Percentiles rank a stretch among this genome's conserved stretches.
Evolutionary conservation across 192 early-diverging fungal genomes (phyloP).

Genomic region (Pilaira anomala): DNA sequence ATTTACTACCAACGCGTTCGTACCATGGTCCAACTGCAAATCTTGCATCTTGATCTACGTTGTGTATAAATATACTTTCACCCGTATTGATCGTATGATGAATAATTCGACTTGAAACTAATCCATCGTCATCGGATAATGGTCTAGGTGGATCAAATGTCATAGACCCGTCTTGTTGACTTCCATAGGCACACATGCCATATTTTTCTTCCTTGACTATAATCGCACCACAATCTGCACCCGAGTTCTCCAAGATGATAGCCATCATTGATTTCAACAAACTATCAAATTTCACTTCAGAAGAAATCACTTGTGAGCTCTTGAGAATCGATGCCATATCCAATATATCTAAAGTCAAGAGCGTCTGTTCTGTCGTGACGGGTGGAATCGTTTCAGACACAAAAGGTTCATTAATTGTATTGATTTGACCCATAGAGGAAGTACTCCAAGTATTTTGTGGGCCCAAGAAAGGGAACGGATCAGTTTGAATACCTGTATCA

Average conservation of each 20-base stretch:
- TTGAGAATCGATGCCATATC: constrained; percentile 37
- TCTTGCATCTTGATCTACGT: constrained; percentile 28
- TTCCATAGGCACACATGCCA: constrained; percentile 33
- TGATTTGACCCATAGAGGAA: constrained; percentile 11
- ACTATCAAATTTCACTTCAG: constrained; percentile 38
- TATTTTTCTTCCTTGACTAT: constrained; percentile 36
- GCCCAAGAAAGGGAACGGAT: constrained; percentile 24
- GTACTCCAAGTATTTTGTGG: constrained; percentile 23
- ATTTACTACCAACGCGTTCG: constrained; percentile 36
- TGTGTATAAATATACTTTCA: constrained; percentile 30
- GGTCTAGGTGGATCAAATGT: constrained; percentile 35
- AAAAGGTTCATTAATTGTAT: constrained; percentile 14
- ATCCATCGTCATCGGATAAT: constrained; percentile 23
- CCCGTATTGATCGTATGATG: constrained; percentile 29
- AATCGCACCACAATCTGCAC: constrained; percentile 35
- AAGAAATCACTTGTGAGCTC: constrained; percentile 36
- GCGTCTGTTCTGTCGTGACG: constrained; percentile 31
- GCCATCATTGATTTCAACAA: constrained; percentile 35
- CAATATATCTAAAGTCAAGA: constrained; percentile 31
- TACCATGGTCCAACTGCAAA: constrained; percentile 36
- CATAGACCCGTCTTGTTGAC: constrained; percentile 25
- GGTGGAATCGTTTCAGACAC: constrained; percentile 18
- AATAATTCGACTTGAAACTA: constrained; percentile 33
- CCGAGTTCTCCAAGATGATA: constrained; percentile 37
- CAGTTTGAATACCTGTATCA: constrained; percentile 30